These are phyloP conservation scores for Penicillium sp. DNA, from an alignment of 2,329 filamentous ascomycete species.

Conservation along the genomic window DNA sequence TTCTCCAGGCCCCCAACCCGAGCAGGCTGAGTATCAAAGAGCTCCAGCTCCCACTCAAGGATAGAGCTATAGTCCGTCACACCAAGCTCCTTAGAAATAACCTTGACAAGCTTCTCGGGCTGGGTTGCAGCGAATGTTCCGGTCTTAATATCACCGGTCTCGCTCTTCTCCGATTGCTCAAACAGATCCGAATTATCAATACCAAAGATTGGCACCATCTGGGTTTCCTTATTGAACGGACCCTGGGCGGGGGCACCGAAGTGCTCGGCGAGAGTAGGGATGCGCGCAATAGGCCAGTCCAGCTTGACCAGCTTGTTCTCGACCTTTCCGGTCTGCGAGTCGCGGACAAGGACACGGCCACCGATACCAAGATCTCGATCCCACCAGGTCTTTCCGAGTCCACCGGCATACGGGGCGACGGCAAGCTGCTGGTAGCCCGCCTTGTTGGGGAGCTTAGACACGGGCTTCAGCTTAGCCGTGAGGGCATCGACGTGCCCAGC, in stretches of 20 bases:
- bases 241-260: conserved; percentile 71
- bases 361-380: conserved; percentile 90
- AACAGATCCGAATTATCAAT: conserved; percentile 68
- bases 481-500: conserved; percentile 92
- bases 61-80: conserved; percentile 72
- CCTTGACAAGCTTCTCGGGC: conserved; percentile 77
- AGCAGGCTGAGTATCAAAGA: conserved; percentile 87
- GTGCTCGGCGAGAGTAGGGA: conserved; percentile 89
- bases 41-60: conserved; percentile 94
- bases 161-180: conserved; percentile 26
- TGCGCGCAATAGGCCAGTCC: conserved; percentile 88
- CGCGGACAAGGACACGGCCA: conserved; percentile 80
- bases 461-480: conserved; percentile 85
- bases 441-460: conserved; percentile 78
- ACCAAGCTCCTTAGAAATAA: conserved; percentile 75
- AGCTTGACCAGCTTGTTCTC: conserved; percentile 80
- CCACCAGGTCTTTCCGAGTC: conserved; percentile 89
- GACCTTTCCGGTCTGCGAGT: conserved; percentile 71
- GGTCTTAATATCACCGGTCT: conserved; percentile 42
- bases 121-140: conserved; percentile 79
- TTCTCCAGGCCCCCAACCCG: conserved; percentile 79
- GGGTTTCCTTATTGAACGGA: conserved; percentile 81
- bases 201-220: conserved; percentile 91
- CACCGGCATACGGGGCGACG: conserved; percentile 89
- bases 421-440: conserved; percentile 86